Conservation (phyloP, 2,329 filamentous ascomycete species). For the Venturia effusa region DNA sequence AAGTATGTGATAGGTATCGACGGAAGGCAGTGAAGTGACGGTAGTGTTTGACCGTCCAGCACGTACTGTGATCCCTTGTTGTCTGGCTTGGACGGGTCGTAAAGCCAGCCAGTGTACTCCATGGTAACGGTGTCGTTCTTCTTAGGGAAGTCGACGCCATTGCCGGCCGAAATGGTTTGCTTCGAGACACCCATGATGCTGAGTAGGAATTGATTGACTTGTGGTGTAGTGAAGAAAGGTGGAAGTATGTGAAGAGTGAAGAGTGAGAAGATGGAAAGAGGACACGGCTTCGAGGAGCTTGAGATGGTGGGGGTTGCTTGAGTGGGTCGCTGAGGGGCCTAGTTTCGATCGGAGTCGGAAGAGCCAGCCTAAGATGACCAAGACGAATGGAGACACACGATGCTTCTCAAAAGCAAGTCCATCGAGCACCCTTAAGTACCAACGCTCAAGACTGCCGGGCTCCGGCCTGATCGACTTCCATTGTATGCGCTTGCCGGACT, state of each 20-base stretch:
- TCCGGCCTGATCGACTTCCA: neutral
- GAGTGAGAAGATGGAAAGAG: neutral
- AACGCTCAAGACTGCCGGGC: neutral
- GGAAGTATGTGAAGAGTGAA: neutral
- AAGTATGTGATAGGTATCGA: constrained; percentile 34
- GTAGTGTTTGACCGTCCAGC: neutral
- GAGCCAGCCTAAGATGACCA: neutral
- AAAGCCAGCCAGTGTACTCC: constrained; percentile 83
- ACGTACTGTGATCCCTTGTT: constrained; percentile 40
- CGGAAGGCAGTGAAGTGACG: constrained; percentile 55
- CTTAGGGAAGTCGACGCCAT: constrained; percentile 47
- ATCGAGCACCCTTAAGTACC: neutral
- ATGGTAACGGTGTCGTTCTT: constrained; percentile 68
- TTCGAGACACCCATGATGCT: constrained; percentile 52
- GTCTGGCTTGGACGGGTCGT: constrained; percentile 51
- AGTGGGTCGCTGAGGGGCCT: neutral
- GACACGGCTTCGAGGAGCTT: neutral
- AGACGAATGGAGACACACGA: neutral
- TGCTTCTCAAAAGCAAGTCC: neutral
- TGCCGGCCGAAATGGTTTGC: constrained; percentile 50
- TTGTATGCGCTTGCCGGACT: neutral
- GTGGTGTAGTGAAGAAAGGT: neutral
- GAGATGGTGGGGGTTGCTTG: neutral
- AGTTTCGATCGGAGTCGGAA: neutral
- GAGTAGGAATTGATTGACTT: neutral